A percentile compares a stretch with the other conserved stretches of the same genome.
phyloP scores from a whole-genome alignment of 139 green algal genomes.

The Chlorella sp. region DNA sequence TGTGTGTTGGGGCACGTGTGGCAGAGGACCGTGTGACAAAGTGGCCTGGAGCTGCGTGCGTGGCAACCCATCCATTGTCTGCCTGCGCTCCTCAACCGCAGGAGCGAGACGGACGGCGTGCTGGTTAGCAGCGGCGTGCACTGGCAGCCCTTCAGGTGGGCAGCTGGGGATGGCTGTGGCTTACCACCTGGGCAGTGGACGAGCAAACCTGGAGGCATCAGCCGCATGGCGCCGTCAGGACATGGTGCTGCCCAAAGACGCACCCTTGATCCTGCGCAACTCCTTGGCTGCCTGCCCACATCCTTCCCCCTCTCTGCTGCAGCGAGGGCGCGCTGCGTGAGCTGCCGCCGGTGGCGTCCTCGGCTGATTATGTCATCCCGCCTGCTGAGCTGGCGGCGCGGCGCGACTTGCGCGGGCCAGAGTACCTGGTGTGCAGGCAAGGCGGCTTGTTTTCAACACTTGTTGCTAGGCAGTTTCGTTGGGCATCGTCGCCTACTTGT shows the following conservation, averaged over 20 bases:
- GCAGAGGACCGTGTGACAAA: no score
- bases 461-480: no score
- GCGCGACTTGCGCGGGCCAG: constrained; percentile 50
- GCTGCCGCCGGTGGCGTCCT: constrained; percentile 54
- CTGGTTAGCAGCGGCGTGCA: constrained; percentile 62
- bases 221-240: no score
- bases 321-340: constrained; percentile 57
- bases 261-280: no score
- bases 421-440: constrained; percentile 63
- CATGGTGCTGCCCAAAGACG: no score
- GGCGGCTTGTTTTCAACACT: no score
- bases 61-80: no score
- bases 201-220: no score
- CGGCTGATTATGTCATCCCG: constrained; percentile 1
- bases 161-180: not conserved
- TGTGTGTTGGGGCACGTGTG: no score
- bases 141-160: constrained; percentile 65
- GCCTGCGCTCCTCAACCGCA: not conserved
- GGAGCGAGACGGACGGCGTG: constrained; percentile 57
- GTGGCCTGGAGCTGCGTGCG: no score
- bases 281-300: not conserved
- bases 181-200: no score
- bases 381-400: constrained; percentile 48
- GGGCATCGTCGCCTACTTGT: no score
- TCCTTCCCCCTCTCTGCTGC: not conserved